phyloP scores from a whole-genome alignment of 2,329 filamentous ascomycete species.

The Emericellopsis cladophorae region DNA sequence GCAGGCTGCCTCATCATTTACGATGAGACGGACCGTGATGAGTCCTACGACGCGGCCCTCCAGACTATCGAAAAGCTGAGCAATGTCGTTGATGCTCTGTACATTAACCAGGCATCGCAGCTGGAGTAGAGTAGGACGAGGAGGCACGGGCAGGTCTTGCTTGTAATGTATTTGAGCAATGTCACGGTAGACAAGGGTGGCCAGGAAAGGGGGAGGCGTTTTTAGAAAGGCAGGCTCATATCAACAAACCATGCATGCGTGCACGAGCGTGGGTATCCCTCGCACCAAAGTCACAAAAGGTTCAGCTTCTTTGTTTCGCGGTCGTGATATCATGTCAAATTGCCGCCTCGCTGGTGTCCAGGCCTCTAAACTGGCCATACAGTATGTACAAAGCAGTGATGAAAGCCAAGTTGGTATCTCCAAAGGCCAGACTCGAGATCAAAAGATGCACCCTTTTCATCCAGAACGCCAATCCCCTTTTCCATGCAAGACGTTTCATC shows the following conservation, averaged over 20 bases:
- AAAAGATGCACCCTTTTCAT: too few species aligned
- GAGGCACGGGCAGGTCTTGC: neutral
- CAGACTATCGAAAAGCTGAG: constrained; percentile 94
- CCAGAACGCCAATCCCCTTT: too few species aligned
- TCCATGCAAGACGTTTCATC: neutral
- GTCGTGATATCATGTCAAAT: too few species aligned
- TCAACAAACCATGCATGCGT: too few species aligned
- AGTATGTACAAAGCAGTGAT: neutral
- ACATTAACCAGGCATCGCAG: constrained; percentile 93
- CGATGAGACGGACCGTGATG: constrained; percentile 87
- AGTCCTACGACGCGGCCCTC: constrained; percentile 86
- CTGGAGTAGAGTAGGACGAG: constrained; percentile 52
- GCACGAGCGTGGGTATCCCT: too few species aligned
- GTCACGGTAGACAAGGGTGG: constrained; percentile 17
- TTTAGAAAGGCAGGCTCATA: constrained; percentile 3
- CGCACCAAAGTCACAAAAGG: too few species aligned
- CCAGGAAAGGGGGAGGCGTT: constrained; percentile 13
- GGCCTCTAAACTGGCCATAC: too few species aligned
- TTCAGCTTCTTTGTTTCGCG: too few species aligned
- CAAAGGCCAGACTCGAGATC: too few species aligned
- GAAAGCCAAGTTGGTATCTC: neutral
- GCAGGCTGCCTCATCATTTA: constrained; percentile 96
- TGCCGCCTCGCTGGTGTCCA: too few species aligned
- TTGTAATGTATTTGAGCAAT: constrained; percentile 6
- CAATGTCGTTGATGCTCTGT: constrained; percentile 93